phyloP scores from a whole-genome alignment of 2,329 filamentous ascomycete genomes.

The Xylaria sp. region DNA sequence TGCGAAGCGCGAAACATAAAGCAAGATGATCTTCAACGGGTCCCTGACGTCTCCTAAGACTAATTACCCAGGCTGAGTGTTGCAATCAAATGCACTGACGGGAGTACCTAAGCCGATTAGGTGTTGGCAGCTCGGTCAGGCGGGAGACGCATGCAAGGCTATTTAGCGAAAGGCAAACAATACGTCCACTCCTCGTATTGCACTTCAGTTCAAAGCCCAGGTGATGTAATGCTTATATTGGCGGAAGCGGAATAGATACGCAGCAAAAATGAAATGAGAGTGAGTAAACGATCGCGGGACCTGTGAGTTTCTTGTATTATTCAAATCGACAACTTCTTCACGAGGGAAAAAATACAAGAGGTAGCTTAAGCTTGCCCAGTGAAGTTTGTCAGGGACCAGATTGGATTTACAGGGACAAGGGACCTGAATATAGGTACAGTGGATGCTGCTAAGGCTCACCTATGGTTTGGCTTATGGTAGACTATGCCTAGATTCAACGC shows the following conservation, averaged over 20 bases:
- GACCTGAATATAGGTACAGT: not conserved
- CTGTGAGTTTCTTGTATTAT: too few relatives aligned
- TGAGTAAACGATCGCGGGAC: not conserved
- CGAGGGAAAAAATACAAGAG: not conserved
- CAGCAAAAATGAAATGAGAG: not conserved
- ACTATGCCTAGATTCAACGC: not conserved
- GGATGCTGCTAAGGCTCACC: not conserved
- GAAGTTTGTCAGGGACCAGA: conserved; percentile 12
- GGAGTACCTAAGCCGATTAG: conserved; percentile 12
- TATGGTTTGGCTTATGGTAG: not conserved
- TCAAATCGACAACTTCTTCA: not conserved
- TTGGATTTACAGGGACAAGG: conserved; percentile 21
- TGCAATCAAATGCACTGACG: not conserved
- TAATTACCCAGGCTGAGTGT: not conserved
- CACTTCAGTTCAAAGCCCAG: not conserved
- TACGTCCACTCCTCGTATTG: conserved; percentile 26
- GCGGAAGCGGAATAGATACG: not conserved
- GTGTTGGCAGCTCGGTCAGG: conserved; percentile 22
- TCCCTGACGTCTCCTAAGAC: not conserved
- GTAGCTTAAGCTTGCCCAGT: not conserved
- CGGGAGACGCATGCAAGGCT: conserved; percentile 24
- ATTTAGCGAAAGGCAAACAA: conserved; percentile 30
- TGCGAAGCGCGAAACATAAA: not conserved
- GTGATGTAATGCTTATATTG: conserved; percentile 23
- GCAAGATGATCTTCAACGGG: not conserved